Percentiles rank a stretch among this genome's conserved stretches.
Evolutionary conservation across 805 yeast species (phyloP).

Genomic region (Sugiyamaella floridensis): DNA sequence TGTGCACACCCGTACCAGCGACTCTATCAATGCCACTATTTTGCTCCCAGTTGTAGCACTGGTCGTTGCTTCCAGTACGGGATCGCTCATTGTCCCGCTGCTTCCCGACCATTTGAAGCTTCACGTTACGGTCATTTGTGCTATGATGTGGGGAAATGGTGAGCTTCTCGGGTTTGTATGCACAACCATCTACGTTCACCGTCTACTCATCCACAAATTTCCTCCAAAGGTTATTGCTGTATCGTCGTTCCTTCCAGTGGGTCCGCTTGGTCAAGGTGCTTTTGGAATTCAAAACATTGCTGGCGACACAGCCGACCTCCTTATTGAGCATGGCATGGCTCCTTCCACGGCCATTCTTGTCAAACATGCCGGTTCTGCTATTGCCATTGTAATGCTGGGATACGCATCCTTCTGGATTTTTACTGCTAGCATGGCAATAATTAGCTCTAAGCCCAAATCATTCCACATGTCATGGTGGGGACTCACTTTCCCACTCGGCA

Average conservation of each 20-base stretch:
- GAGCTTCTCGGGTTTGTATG: constrained; percentile 51
- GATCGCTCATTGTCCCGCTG: constrained; percentile 44
- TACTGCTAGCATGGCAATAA: constrained; percentile 34
- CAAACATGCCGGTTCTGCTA: constrained; percentile 33
- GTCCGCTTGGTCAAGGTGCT: constrained; percentile 81
- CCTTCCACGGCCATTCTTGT: constrained; percentile 25
- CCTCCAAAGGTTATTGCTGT: constrained; percentile 48
- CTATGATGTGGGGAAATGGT: constrained; percentile 65
- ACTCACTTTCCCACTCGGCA: constrained; percentile 85
- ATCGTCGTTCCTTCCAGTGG: constrained; percentile 64
- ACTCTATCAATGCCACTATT: constrained; percentile 48
- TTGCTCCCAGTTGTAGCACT: constrained; percentile 74
- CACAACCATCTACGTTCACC: constrained; percentile 52
- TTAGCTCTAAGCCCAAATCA: constrained; percentile 29
- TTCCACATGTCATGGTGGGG: constrained; percentile 68
- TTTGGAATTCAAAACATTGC: constrained; percentile 58
- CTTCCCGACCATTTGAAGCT: constrained; percentile 43
- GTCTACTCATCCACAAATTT: constrained; percentile 55
- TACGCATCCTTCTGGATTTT: constrained; percentile 55
- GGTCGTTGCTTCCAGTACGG: constrained; percentile 70
- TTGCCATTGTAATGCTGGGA: constrained; percentile 42
- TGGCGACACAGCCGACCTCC: constrained; percentile 30
- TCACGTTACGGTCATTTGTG: constrained; percentile 47
- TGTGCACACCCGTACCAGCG: constrained; percentile 26
- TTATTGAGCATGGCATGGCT: constrained; percentile 18